These are phyloP conservation scores for Yamadazyma laniorum DNA, from an alignment of 805 yeast species.

Conservation along the genomic window DNA sequence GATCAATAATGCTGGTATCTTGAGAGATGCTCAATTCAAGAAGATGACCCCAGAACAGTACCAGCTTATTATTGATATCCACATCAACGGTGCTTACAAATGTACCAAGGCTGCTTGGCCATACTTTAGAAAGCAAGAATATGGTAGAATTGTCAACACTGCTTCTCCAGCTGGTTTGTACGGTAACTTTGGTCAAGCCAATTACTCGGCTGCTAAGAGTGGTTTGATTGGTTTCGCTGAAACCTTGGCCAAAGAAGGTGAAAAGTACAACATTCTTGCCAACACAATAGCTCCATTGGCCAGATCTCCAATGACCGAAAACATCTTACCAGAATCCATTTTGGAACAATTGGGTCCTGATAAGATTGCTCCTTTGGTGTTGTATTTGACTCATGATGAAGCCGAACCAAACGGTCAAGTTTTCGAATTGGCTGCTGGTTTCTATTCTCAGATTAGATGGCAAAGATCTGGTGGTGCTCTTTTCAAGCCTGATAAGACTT, in stretches of 20 bases:
- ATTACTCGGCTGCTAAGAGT: constrained; percentile 90
- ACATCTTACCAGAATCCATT: constrained; percentile 79
- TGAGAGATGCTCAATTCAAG: constrained; percentile 82
- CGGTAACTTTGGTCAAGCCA: constrained; percentile 96
- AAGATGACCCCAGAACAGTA: constrained; percentile 84
- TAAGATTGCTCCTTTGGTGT: constrained; percentile 87
- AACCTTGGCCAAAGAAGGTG: constrained; percentile 94
- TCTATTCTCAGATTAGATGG: constrained; percentile 90
- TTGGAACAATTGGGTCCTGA: constrained; percentile 81
- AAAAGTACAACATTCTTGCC: constrained; percentile 73
- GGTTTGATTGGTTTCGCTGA: constrained; percentile 91
- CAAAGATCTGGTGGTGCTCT: constrained; percentile 85
- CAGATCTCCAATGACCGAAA: constrained; percentile 94
- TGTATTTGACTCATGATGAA: constrained; percentile 70
- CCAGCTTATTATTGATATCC: constrained; percentile 78
- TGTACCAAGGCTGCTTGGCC: constrained; percentile 93
- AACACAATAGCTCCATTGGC: constrained; percentile 94
- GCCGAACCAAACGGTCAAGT: constrained; percentile 65
- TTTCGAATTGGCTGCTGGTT: constrained; percentile 94
- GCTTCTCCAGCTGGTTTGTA: constrained; percentile 96
- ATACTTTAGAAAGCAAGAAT: constrained; percentile 75
- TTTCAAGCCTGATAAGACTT: constrained; percentile 72
- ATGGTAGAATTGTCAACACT: constrained; percentile 89
- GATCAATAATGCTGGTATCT: constrained; percentile 92
- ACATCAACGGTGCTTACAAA: constrained; percentile 84